Base-by-base conservation (phyloP, 2,329 filamentous ascomycete species). In the Chaetomium strumarium region DNA sequence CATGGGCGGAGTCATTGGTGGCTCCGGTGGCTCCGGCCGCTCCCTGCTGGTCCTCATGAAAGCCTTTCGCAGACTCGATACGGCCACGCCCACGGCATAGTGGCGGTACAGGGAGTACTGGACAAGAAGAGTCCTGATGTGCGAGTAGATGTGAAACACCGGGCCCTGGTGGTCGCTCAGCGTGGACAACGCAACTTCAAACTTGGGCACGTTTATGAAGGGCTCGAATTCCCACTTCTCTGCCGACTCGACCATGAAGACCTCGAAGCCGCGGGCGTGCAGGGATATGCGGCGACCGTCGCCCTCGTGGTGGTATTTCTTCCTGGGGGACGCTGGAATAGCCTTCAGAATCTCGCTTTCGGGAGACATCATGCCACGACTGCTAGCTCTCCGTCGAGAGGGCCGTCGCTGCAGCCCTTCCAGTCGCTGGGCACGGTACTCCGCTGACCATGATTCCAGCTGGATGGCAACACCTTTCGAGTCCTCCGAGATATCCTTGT, bases 101-200 rank as follows among this genome's bases (percentile, higher is more conserved):
- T 96, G 91, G 3, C 91, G 85, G 67, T 95, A 96, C 0, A 99
- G 78, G 0, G 95, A 99, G 66, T 97, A 97, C 46, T 95, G 86
- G 8, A 95, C 64, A 55, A 88, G 82, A 2, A 99, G 71, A 6
- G 87, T 89, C 60, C 86, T 86, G 17, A 93, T 79, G 48, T 87
- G 81, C 0, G 89, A 87, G 60, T 95, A 90, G 40, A 97, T 71
- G 64, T 97, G 90, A 64, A 96, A 88, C 6, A 96, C 77, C 0
- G 90, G 88, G 0, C 91, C 92, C 63, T 95, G 88, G 30, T 81
- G 81, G 67, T 99, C 93, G 58, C 88, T 95, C 4, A 84, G 77
- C 0, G 93, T 95, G 29, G 86, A 90, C 51, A 97, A 79, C 1
- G 88, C 86, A 29, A 96, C 75, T 66, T 99, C 93, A 60, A 95